Evolutionary conservation across 2,329 filamentous ascomycete genomes (phyloP), one percentile per base, ranked within the genome.

Genomic region (Endothia cerciana): DNA sequence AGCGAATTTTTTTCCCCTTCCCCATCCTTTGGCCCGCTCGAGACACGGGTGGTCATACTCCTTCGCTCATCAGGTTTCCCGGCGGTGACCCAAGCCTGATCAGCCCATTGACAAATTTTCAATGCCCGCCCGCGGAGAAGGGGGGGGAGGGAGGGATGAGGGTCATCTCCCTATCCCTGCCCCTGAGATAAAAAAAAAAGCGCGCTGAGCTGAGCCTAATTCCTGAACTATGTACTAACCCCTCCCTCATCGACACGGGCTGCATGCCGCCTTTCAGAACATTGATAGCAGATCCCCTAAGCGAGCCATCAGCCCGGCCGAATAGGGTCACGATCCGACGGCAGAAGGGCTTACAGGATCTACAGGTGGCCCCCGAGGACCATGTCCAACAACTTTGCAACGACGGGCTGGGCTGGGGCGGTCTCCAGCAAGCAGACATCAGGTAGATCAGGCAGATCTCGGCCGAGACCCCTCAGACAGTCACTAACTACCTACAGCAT

Each of bases 291-390:
- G 30, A 40, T 40, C 22, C 15, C 19, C 45, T 30, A 41, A 64
- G 62, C 45, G 62, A 60, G 55, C 62, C 62, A 22, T 43, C 62
- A 60, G 43, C 19, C 43, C 55, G 62, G 55, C 40, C 40, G 30
- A 55, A 30, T 43, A 25, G 38, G 30, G 22, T 28, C 22, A 33
- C 53, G 25, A 22, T 53, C 63, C 15, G 19, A 30, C 53, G 28
- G 15, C 41, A 51, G 33, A 2, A 36, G 13, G 2, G 3, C 49
- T n/a, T 11, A 13, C n/a, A 25, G 28, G 19, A 40, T 38, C n/a
- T 28, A n/a, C n/a, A n/a, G n/a, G n/a, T n/a, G n/a, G n/a, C n/a
- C n/a, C n/a, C n/a, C n/a, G n/a, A n/a, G n/a, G n/a, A 11, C 2
- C 43, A 22, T 25, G 30, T 17, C 28, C 25, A 49, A 2, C 19